phyloP scores from a whole-genome alignment of 2,329 filamentous ascomycete genomes.

The Aphanoascus verrucosus region DNA sequence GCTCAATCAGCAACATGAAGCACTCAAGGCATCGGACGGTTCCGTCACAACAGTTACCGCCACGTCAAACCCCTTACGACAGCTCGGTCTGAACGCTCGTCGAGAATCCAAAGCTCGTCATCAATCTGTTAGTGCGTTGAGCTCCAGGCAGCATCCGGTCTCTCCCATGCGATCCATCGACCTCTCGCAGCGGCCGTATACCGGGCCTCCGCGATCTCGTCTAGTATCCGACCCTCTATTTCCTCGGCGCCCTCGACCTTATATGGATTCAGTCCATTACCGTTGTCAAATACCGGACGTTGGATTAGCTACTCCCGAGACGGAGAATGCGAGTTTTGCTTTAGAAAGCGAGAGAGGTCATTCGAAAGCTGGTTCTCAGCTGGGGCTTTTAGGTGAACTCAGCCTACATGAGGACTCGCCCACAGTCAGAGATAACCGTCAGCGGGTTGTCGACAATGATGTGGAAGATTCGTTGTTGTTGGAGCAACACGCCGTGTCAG shows the following conservation, averaged over 20 bases:
- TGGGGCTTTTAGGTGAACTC: background rate
- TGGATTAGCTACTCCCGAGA: conserved; percentile 34
- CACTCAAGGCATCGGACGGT: conserved; percentile 2
- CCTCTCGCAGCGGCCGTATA: conserved; percentile 38
- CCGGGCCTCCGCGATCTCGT: conserved; percentile 20
- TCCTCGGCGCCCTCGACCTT: conserved; percentile 29
- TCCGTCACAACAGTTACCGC: conserved; percentile 14
- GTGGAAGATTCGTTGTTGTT: conserved; percentile 15
- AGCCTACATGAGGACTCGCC: background rate
- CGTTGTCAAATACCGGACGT: conserved; percentile 19
- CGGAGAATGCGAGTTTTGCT: conserved; percentile 26
- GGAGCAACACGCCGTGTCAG: conserved; percentile 13
- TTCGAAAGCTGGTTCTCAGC: background rate
- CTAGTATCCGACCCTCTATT: conserved; percentile 43
- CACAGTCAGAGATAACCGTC: background rate
- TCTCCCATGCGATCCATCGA: conserved; percentile 47
- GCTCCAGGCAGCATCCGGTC: conserved; percentile 38
- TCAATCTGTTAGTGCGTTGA: conserved; percentile 14
- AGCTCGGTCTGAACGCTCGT: background rate
- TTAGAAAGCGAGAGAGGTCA: background rate
- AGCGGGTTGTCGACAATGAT: background rate
- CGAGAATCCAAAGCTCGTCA: background rate
- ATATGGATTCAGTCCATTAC: conserved; percentile 16
- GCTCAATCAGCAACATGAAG: background rate
- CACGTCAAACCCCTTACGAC: conserved; percentile 15